Conservation (phyloP, 257 asterid genomes). For the Rubia yunnanensis region DNA sequence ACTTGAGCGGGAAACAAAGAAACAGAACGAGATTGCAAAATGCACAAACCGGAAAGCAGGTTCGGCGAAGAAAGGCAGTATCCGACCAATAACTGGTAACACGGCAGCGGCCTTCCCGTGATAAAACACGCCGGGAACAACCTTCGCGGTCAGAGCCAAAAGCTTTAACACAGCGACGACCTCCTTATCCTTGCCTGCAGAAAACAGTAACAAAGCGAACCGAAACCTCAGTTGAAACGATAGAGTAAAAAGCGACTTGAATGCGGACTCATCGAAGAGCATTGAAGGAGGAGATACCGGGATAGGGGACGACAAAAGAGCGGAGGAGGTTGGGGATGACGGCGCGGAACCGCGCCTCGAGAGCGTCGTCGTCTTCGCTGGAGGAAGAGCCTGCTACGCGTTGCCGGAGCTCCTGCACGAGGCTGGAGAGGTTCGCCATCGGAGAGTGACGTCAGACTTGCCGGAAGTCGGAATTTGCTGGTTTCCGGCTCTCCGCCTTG, state of each 20-base stretch:
- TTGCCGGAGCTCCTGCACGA: conserved; percentile 83
- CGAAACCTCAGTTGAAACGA: neutral
- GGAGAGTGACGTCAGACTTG: neutral
- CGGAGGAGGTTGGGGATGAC: conserved; percentile 78
- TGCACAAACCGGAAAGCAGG: conserved; percentile 54
- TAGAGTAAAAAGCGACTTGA: neutral
- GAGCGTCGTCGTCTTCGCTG: conserved; percentile 53
- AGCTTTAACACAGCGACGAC: conserved; percentile 68
- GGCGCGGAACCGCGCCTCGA: conserved; percentile 76
- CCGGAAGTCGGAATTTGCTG: neutral
- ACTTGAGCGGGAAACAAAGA: neutral
- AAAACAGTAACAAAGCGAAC: neutral
- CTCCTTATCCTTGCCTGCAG: conserved; percentile 67
- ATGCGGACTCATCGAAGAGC: neutral
- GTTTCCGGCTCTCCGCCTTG: neutral
- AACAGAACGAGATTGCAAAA: neutral
- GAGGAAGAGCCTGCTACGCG: conserved; percentile 74
- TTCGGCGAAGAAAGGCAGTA: conserved; percentile 59
- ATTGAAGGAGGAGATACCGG: conserved; percentile 26
- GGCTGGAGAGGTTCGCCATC: conserved; percentile 72
- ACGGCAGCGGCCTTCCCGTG: conserved; percentile 73
- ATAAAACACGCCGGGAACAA: conserved; percentile 67
- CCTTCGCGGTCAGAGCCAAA: conserved; percentile 62
- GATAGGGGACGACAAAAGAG: conserved; percentile 57
- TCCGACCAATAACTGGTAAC: conserved; percentile 65